Percentiles rank a stretch among this genome's conserved stretches.
These are phyloP conservation scores for Yamadazyma olivae DNA, from an alignment of 805 yeast genomes.

Conservation along the genomic window DNA sequence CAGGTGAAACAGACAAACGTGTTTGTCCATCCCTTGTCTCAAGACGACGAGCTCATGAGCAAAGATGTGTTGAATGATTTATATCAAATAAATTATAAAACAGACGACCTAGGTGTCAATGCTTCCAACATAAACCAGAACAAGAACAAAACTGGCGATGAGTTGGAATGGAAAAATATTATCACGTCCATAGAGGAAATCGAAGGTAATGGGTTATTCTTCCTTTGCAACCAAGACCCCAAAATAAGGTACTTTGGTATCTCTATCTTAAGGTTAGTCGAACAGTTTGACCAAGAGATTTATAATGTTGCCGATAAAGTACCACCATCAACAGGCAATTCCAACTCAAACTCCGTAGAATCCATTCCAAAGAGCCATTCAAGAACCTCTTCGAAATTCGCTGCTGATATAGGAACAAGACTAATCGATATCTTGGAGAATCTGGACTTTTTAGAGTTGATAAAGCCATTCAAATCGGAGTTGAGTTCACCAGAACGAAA, in stretches of 20 bases:
- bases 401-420: slow-evolving; percentile 75
- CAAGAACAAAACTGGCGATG: slow-evolving; percentile 44
- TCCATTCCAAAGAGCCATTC: slow-evolving; percentile 33
- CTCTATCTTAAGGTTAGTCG: slow-evolving; percentile 69
- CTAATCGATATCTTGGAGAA: slow-evolving; percentile 73
- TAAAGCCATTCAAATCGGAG: slow-evolving; percentile 48
- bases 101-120: slow-evolving; percentile 25
- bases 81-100: slow-evolving; percentile 43
- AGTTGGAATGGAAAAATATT: slow-evolving; percentile 71
- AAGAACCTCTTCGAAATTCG: slow-evolving; percentile 65
- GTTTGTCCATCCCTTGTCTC: slow-evolving; percentile 23
- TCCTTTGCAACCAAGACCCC: slow-evolving; percentile 84
- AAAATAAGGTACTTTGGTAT: slow-evolving; percentile 72
- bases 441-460: slow-evolving; percentile 62
- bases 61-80: slow-evolving; percentile 39
- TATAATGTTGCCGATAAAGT: slow-evolving; percentile 45
- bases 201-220: slow-evolving; percentile 92
- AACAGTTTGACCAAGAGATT: slow-evolving; percentile 85
- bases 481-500: slow-evolving; percentile 76
- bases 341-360: slow-evolving; percentile 3
- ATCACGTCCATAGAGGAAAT: slow-evolving; percentile 89
- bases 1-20: slow-evolving; percentile 14
- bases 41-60: slow-evolving; percentile 34
- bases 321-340: slow-evolving; percentile 7
- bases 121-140: slow-evolving; percentile 1